Evolutionary conservation across 306 rosid genomes (phyloP), one percentile per base, ranked within the genome.

Genomic region (Prunus mongolica): DNA sequence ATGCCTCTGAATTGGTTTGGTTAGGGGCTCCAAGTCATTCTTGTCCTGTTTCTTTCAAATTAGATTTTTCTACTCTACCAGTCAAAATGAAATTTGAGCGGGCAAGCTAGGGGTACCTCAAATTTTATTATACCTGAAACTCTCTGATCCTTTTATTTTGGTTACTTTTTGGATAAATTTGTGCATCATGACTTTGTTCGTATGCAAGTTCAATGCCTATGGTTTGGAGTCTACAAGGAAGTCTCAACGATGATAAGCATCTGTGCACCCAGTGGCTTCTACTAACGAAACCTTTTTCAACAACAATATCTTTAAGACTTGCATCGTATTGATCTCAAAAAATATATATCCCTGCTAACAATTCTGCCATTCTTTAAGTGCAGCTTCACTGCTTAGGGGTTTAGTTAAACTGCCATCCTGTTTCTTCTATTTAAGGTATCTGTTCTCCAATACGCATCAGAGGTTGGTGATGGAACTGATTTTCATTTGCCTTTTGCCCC

Each of bases 311-410:
- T 27, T 69, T 12, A 4, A 2, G 28, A 41, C 10, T 45, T 22
- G 5, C 45, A 27, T 30, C 28, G 50, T 70, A 10, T 51, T 44
- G 22, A 52, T 51, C 74, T 51, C 30, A 0, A 45, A 67, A 12
- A 12, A 46, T 70, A 25, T 61, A 56, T 30, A 2, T 6, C 12
- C 18, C 16, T 50, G 60, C 12, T 71, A 19, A 52, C 22, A 28
- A 51, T 52, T 30, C 24, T 8, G 27, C 54, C 47, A 57, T 5
- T 81, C 60, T 67, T 72, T 44, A 66, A 76, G 34, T 75, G 80
- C 87, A 94, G 99, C 89, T 95, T 76, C 97, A 95, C 82, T 92
- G 96, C 77, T 79, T 92, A 6, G 97, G 97, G 57, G 80, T 82
- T 85, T 93, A 92, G 19, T 81, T 95, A 85, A 87, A 25, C 27